Percentiles rank a stretch among this genome's conserved stretches.
Conservation (phyloP, 352 stramenopile genomes). For the Globisporangium spiculum region DNA sequence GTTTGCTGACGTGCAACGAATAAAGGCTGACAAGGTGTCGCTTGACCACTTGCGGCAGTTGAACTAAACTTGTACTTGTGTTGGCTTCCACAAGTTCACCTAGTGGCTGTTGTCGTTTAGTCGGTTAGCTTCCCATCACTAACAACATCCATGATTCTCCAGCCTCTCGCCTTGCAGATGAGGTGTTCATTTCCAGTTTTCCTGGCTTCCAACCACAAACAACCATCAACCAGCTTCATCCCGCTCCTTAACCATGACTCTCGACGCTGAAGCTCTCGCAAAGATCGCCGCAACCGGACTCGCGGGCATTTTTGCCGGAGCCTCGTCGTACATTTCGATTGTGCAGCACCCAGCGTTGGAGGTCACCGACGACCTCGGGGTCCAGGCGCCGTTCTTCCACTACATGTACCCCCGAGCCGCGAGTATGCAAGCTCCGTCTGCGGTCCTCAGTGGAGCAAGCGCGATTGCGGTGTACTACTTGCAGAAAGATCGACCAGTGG, state of each 20-base stretch:
- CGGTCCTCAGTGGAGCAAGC: slow-evolving; percentile 22
- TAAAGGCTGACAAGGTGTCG: too few species aligned
- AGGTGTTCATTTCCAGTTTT: slow-evolving; percentile 1
- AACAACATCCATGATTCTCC: background rate
- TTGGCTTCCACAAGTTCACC: too few species aligned
- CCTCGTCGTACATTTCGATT: slow-evolving; percentile 28
- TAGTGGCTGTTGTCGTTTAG: background rate
- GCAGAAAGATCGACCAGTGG: slow-evolving; percentile 3
- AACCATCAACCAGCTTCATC: background rate
- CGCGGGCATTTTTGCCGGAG: slow-evolving; percentile 28
- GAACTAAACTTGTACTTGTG: too few species aligned
- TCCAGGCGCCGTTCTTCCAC: slow-evolving; percentile 28
- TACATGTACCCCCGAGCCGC: slow-evolving; percentile 27
- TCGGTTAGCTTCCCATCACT: background rate
- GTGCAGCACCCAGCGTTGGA: slow-evolving; percentile 35
- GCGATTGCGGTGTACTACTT: slow-evolving; percentile 20
- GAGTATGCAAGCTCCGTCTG: slow-evolving; percentile 17
- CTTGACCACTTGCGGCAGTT: too few species aligned
- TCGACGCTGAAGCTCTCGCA: slow-evolving; percentile 11
- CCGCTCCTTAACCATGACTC: background rate
- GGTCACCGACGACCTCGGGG: slow-evolving; percentile 2
- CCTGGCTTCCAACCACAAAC: background rate
- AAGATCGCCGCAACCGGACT: slow-evolving; percentile 19
- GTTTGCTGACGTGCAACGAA: too few species aligned
- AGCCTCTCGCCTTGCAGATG: background rate